These are phyloP conservation scores for Venustampulla echinocandica DNA, from an alignment of 495 filamentous ascomycete species.

Conservation along the genomic window DNA sequence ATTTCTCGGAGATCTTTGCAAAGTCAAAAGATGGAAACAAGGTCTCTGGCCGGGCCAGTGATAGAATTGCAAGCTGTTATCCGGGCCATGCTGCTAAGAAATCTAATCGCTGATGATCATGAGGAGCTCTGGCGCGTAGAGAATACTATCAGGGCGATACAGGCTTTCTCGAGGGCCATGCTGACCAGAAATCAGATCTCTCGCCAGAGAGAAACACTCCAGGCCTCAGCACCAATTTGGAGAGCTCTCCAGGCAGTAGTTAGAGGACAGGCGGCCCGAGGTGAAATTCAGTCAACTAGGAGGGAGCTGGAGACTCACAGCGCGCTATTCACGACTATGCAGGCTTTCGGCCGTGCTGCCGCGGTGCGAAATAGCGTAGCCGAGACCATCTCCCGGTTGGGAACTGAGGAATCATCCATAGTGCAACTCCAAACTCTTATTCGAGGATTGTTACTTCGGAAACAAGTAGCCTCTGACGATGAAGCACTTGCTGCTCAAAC, in stretches of 20 bases:
- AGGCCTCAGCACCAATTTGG: constrained; percentile 21
- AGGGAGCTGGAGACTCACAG: constrained; percentile 30
- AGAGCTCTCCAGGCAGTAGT: constrained; percentile 39
- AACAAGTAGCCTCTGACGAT: constrained; percentile 37
- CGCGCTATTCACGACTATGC: constrained; percentile 35
- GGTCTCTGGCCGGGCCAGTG: constrained; percentile 35
- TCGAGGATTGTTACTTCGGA: constrained; percentile 45
- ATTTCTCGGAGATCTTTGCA: constrained; percentile 41
- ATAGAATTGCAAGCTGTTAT: constrained; percentile 61
- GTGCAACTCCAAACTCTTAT: constrained; percentile 36
- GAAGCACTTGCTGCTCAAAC: constrained; percentile 53
- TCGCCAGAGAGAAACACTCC: constrained; percentile 27
- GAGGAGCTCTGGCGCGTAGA: constrained; percentile 29
- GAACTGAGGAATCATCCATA: constrained; percentile 32
- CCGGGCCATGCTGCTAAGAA: constrained; percentile 43
- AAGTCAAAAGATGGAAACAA: constrained; percentile 46
- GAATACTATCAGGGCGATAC: constrained; percentile 24
- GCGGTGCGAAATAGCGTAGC: constrained; percentile 40
- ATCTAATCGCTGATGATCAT: constrained; percentile 25
- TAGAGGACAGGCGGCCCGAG: constrained; percentile 41
- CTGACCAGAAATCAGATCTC: constrained; percentile 35
- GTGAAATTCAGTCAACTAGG: constrained; percentile 29
- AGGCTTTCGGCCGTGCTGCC: constrained; percentile 42
- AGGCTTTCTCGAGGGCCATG: constrained; percentile 32
- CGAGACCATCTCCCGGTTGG: constrained; percentile 32